Evolutionary conservation across 345 rosid genomes (phyloP).

Genomic region (Microthlaspi erraticum): DNA sequence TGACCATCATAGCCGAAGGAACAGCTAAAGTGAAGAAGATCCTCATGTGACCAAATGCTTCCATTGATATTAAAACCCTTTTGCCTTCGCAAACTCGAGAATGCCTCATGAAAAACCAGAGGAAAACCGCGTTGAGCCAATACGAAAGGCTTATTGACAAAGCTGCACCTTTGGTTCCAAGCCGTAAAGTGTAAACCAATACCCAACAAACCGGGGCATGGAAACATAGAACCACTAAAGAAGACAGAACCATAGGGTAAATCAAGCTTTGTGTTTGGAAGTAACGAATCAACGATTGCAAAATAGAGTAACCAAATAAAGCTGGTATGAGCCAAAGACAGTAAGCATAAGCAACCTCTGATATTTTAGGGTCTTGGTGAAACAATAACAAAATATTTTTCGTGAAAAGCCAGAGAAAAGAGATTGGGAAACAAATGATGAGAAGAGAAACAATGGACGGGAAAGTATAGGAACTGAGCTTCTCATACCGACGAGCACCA

Average conservation of each 20-base stretch:
- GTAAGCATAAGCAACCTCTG: conserved; percentile 50
- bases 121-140: conserved; percentile 28
- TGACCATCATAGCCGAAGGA: conserved; percentile 35
- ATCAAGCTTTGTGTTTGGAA: conserved; percentile 53
- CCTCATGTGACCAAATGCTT: conserved; percentile 17
- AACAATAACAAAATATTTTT: conserved; percentile 44
- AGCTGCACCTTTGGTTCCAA: conserved; percentile 40
- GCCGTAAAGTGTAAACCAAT: conserved; percentile 8
- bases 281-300: conserved; percentile 48
- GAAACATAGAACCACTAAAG: conserved; percentile 16
- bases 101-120: conserved; percentile 20
- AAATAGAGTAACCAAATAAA: conserved; percentile 49
- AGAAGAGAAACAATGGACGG: conserved; percentile 44
- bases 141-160: conserved; percentile 22
- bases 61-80: not conserved
- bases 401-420: conserved; percentile 52
- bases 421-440: conserved; percentile 46
- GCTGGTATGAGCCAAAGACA: conserved; percentile 52
- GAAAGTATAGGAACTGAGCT: conserved; percentile 52
- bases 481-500: conserved; percentile 56
- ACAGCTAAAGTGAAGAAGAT: conserved; percentile 21
- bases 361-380: conserved; percentile 53
- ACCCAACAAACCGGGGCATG: conserved; percentile 34
- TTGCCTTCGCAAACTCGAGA: conserved; percentile 21
- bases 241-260: conserved; percentile 31